Percentiles rank a stretch among this genome's conserved stretches.
These are phyloP conservation scores for Aspergillus amoenus DNA, from an alignment of 2,329 filamentous ascomycete species.

Conservation along the genomic window DNA sequence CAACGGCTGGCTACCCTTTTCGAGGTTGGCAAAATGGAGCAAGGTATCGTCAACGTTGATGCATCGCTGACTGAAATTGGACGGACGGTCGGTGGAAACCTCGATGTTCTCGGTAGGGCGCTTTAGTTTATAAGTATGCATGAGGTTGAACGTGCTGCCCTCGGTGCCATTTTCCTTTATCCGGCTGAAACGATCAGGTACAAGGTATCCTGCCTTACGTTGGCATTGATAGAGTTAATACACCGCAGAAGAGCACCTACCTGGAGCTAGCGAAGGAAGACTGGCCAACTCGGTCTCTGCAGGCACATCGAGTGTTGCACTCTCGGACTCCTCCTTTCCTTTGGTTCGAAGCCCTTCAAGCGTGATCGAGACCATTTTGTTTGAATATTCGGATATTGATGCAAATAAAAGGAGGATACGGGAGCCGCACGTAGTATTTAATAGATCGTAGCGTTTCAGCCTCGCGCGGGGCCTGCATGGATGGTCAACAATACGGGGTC, in stretches of 20 bases:
- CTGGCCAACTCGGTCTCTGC: not conserved
- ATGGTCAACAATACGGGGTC: too few species aligned
- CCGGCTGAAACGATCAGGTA: not conserved
- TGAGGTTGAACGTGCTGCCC: not conserved
- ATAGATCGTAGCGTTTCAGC: too few species aligned
- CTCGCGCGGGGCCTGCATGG: too few species aligned
- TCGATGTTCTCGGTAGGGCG: not conserved
- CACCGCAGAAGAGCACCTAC: too few species aligned
- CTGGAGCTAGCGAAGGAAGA: not conserved
- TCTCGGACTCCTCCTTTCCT: not conserved
- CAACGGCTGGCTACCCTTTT: not conserved
- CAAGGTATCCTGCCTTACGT: too few species aligned
- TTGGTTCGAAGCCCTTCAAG: not conserved
- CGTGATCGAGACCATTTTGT: not conserved
- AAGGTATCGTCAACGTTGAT: not conserved
- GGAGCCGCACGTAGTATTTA: too few species aligned
- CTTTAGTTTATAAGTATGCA: rapidly evolving
- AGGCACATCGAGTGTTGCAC: not conserved
- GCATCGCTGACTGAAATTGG: not conserved
- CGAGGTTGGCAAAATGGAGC: not conserved
- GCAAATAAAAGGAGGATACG: not conserved
- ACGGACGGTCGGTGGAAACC: not conserved
- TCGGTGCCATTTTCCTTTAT: not conserved
- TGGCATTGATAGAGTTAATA: too few species aligned
- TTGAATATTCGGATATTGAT: not conserved